Conservation (phyloP, 2,329 filamentous ascomycete species). For the Epichloe typhina region DNA sequence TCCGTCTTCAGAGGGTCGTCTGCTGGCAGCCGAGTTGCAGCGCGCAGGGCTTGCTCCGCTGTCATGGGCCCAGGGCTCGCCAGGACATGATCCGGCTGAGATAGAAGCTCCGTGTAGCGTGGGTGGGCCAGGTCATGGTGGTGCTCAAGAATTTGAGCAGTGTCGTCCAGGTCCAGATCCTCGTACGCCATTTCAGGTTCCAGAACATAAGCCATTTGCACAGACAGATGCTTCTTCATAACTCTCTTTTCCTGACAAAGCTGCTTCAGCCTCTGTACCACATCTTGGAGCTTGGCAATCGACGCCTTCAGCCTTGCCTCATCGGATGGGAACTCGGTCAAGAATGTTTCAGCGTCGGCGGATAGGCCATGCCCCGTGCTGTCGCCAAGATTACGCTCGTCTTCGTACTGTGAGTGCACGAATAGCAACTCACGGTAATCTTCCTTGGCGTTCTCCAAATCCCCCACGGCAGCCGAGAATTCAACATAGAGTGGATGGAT, state of each 20-base stretch:
- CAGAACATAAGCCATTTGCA: conserved; percentile 26
- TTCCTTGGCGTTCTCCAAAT: conserved; percentile 34
- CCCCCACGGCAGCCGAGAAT: conserved; percentile 29
- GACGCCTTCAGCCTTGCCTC: conserved; percentile 19
- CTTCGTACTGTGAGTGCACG: conserved; percentile 24
- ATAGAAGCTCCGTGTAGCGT: conserved; percentile 32
- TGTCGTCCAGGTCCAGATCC: conserved; percentile 28
- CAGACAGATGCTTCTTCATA: conserved; percentile 29
- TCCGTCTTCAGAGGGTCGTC: conserved; percentile 20
- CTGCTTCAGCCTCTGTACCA: conserved; percentile 22
- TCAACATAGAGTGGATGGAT: conserved; percentile 34
- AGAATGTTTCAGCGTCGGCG: conserved; percentile 29
- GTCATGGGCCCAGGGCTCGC: conserved; percentile 24
- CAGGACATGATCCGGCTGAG: conserved; percentile 33
- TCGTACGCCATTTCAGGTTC: conserved; percentile 24
- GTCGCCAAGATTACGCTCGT: conserved; percentile 22
- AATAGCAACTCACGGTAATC: conserved; percentile 30
- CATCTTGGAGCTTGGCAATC: conserved; percentile 20
- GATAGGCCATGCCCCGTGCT: conserved; percentile 15
- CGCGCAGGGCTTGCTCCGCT: conserved; percentile 26
- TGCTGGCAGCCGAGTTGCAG: conserved; percentile 23
- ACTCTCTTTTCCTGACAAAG: conserved; percentile 28
- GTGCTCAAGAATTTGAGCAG: conserved; percentile 11
- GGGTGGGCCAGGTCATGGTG: conserved; percentile 23
- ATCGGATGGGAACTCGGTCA: conserved; percentile 28